These are phyloP conservation scores for Cryphonectria carpinicola DNA, from an alignment of 2,329 filamentous ascomycete genomes.

Conservation along the genomic window DNA sequence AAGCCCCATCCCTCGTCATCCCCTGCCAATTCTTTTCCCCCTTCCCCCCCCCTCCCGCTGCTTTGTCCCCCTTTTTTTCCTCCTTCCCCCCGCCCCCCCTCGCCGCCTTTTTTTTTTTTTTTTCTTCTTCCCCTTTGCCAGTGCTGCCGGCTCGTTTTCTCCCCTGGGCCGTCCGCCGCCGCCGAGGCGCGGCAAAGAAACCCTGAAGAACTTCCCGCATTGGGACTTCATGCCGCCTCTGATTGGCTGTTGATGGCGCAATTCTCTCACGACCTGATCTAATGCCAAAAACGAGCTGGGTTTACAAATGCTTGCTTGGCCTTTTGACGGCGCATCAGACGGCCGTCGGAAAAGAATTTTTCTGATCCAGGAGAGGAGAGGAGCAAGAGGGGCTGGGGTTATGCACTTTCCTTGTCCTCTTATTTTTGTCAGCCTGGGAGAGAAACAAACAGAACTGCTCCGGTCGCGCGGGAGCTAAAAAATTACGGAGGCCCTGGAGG, in stretches of 20 bases:
- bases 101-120: too few relatives aligned
- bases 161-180: not conserved
- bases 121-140: not conserved
- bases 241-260: constrained; percentile 29
- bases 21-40: too few relatives aligned
- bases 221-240: constrained; percentile 16
- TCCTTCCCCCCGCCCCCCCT: too few relatives aligned
- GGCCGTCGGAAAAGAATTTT: constrained; percentile 22
- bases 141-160: constrained; percentile 8
- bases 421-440: constrained; percentile 17
- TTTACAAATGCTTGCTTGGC: constrained; percentile 18
- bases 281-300: constrained; percentile 23
- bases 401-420: constrained; percentile 6
- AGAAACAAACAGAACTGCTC: constrained; percentile 11
- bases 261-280: constrained; percentile 26
- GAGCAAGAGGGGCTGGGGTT: not conserved
- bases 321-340: constrained; percentile 8
- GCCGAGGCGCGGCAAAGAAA: constrained; percentile 20
- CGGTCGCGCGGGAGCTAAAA: constrained; percentile 20
- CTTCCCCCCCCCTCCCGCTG: too few relatives aligned
- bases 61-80: too few relatives aligned
- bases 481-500: not conserved
- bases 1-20: too few relatives aligned
- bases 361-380: not conserved
- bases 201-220: constrained; percentile 20